Conservation (phyloP, 176 grass and related monocot genomes). For the bread wheat (Triticum aestivum) region IWGSC_CS_RefSeq_v2.1 NC_057808.1:482411113-482411612, state of each 20-base stretch:
- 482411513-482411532: conserved; percentile 91
- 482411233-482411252: not conserved
- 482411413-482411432: conserved; percentile 74
- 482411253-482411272: not conserved
- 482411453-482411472: conserved; percentile 81
- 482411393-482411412: conserved; percentile 98
- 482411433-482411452: conserved; percentile 78
- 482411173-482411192: not conserved
- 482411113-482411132: not conserved
- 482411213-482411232: not conserved
- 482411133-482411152: not conserved
- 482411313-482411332: conserved; percentile 94
- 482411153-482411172: conserved; percentile 14
- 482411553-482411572: conserved; percentile 97
- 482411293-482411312: conserved; percentile 96
- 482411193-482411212: not conserved
- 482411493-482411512: conserved; percentile 89
- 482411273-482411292: conserved; percentile 94
- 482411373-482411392: conserved; percentile 90
- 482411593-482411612: conserved; percentile 26
- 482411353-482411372: conserved; percentile 83
- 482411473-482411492: conserved; percentile 65
- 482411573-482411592: conserved; percentile 67
- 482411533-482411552: conserved; percentile 87
- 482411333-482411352: conserved; percentile 96